Evolutionary conservation across 805 yeast species (phyloP).

Genomic region (Hanseniaspora lachancei): DNA sequence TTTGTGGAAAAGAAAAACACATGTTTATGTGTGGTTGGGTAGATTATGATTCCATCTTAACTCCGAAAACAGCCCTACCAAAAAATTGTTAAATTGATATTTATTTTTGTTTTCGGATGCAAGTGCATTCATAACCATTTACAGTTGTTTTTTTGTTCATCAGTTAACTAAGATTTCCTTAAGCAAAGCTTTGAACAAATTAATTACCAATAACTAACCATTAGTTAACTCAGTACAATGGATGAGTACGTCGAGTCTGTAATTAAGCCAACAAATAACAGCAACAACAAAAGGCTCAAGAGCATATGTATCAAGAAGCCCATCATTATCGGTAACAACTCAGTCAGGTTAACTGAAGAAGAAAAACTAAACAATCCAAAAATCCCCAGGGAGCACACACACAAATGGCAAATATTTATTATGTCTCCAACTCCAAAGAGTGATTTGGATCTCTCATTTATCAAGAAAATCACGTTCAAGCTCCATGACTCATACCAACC

Average conservation of each 20-base stretch:
- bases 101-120: no score
- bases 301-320: slow-evolving; percentile 66
- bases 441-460: slow-evolving; percentile 64
- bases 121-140: no score
- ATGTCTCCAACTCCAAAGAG: slow-evolving; percentile 45
- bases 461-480: slow-evolving; percentile 86
- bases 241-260: slow-evolving; percentile 2
- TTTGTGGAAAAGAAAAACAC: no score
- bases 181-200: no score
- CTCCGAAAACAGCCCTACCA: no score
- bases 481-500: slow-evolving; percentile 87
- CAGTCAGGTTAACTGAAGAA: slow-evolving; percentile 49
- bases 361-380: slow-evolving; percentile 29
- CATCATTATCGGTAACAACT: slow-evolving; percentile 67
- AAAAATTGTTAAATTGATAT: no score
- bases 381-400: slow-evolving; percentile 85
- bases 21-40: no score
- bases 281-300: slow-evolving; percentile 26
- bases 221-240: background rate
- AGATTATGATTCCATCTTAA: no score
- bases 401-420: slow-evolving; percentile 87
- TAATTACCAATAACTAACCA: no score
- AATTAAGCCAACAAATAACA: background rate
- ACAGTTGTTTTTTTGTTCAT: no score
- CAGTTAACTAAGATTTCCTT: no score